Evolutionary conservation across 139 green algal genomes (phyloP).

Genomic region (Desmodesmus armatus): DNA sequence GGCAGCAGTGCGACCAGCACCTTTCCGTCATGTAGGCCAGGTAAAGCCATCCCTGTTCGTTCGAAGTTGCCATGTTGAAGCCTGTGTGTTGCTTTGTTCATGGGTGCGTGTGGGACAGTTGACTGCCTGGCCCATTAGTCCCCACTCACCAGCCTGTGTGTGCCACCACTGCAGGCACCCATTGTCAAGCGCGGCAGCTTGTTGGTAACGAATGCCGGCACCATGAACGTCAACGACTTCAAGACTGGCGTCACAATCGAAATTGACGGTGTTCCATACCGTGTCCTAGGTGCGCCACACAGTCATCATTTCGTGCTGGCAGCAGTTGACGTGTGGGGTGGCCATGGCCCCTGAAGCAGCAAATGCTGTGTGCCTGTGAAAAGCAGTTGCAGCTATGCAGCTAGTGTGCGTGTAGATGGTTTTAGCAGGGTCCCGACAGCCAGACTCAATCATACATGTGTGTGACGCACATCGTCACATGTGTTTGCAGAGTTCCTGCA

Average conservation of each 20-base stretch:
- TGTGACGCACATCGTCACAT: too few species aligned
- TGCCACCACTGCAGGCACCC: too few species aligned
- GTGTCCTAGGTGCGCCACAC: conserved; percentile 71
- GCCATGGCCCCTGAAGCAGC: not conserved
- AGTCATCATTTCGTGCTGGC: not conserved
- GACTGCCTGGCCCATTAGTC: too few species aligned
- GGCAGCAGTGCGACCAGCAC: too few species aligned
- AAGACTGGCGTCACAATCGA: conserved; percentile 93
- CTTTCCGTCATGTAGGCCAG: too few species aligned
- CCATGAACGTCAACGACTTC: conserved; percentile 93
- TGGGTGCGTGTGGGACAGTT: too few species aligned
- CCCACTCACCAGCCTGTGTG: too few species aligned
- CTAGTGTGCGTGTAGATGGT: not conserved
- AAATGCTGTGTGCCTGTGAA: not conserved
- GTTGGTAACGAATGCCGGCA: conserved; percentile 11
- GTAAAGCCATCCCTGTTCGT: too few species aligned
- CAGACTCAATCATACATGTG: too few species aligned
- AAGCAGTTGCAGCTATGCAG: not conserved
- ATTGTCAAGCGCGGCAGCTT: not conserved
- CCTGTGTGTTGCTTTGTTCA: too few species aligned
- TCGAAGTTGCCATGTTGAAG: too few species aligned
- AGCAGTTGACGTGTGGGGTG: not conserved
- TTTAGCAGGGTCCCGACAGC: too few species aligned
- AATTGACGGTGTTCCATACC: conserved; percentile 85
- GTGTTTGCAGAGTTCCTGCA: conserved; percentile 93